Conservation (phyloP, 176 grass and related monocot species). For the maize (Zea mays) region Zm-B73-REFERENCE-NAM-5.0 NC_050102.1:32677001-32677500, state of each 20-base stretch:
- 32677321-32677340: constrained; percentile 60
- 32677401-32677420: constrained; percentile 39
- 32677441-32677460: constrained; percentile 60
- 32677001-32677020: constrained; percentile 56
- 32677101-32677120: constrained; percentile 60
- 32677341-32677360: constrained; percentile 66
- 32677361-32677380: constrained; percentile 54
- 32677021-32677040: constrained; percentile 64
- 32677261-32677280: constrained; percentile 62
- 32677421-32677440: constrained; percentile 60
- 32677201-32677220: constrained; percentile 53
- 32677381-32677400: constrained; percentile 61
- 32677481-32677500: constrained; percentile 71
- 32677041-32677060: constrained; percentile 74
- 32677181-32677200: constrained; percentile 60
- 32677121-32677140: constrained; percentile 66
- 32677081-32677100: constrained; percentile 57
- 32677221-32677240: constrained; percentile 61
- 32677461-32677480: constrained; percentile 52
- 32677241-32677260: constrained; percentile 70
- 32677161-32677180: constrained; percentile 46
- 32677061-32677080: constrained; percentile 47
- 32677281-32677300: constrained; percentile 59
- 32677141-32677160: constrained; percentile 65
- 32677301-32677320: constrained; percentile 49